Evolutionary conservation across 2,329 filamentous ascomycete species (phyloP).

Genomic region (Cercospora berteroae): DNA sequence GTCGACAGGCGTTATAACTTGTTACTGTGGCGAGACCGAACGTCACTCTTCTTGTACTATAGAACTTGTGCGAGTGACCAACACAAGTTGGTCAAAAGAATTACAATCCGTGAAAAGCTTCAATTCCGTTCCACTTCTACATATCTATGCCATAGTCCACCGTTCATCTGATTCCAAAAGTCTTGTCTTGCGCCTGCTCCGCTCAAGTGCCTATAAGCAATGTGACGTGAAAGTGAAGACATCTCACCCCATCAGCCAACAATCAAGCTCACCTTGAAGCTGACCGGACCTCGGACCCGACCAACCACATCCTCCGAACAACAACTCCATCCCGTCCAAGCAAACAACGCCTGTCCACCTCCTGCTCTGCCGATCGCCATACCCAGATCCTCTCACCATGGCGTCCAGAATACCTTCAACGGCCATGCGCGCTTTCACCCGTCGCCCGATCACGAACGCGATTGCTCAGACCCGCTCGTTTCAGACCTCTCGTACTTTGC

Average conservation of each 20-base stretch:
- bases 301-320: not conserved
- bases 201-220: not conserved
- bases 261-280: not conserved
- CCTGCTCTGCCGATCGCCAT: not conserved
- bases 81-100: not conserved
- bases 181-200: not conserved
- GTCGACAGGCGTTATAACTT: not conserved
- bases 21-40: not conserved
- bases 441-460: conserved; percentile 19
- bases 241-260: not conserved
- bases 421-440: conserved; percentile 37
- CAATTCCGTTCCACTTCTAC: not conserved
- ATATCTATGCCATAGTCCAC: not conserved
- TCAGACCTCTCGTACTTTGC: conserved; percentile 38
- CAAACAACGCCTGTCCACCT: not conserved
- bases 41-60: not conserved
- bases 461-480: conserved; percentile 30
- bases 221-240: not conserved
- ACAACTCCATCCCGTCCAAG: not conserved
- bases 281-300: not conserved
- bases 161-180: not conserved
- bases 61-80: not conserved
- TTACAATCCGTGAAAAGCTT: not conserved
- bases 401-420: conserved; percentile 27
- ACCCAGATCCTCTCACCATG: not conserved